These are phyloP conservation scores for Penicillium parvum DNA, from an alignment of 495 filamentous ascomycete genomes.

Conservation along the genomic window DNA sequence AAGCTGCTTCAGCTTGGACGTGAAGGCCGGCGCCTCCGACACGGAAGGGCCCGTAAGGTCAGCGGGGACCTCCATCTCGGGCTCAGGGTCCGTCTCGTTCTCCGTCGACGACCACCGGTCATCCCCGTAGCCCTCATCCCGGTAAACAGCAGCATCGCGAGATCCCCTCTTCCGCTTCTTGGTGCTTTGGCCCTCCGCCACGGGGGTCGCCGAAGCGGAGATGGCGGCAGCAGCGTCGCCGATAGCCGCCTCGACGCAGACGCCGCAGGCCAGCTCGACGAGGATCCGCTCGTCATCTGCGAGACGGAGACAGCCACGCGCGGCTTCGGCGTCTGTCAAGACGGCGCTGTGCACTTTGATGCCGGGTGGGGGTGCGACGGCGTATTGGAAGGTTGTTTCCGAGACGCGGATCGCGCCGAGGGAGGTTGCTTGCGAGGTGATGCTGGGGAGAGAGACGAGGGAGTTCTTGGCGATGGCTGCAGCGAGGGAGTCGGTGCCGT, in stretches of 20 bases:
- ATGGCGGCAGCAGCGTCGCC: conserved; percentile 27
- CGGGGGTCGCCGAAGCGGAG: conserved; percentile 12
- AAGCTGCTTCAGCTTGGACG: conserved; percentile 55
- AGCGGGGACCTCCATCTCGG: conserved; percentile 11
- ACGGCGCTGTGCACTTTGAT: conserved; percentile 60
- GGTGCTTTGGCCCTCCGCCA: conserved; percentile 13
- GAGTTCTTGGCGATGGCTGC: conserved; percentile 54
- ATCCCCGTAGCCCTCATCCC: conserved; percentile 41
- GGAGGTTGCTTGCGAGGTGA: conserved; percentile 76
- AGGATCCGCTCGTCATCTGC: conserved; percentile 77
- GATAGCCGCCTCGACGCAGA: conserved; percentile 60
- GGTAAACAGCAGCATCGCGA: conserved; percentile 8
- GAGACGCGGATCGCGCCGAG: conserved; percentile 75
- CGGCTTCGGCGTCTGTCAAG: conserved; percentile 75
- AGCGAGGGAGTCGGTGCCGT: conserved; percentile 70
- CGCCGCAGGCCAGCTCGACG: conserved; percentile 81
- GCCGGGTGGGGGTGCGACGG: conserved; percentile 33
- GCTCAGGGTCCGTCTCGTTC: conserved; percentile 29
- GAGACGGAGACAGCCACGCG: conserved; percentile 66
- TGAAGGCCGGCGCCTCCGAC: conserved; percentile 17
- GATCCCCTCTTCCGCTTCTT: conserved; percentile 37
- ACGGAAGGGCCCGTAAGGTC: no score
- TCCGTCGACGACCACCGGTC: conserved; percentile 35
- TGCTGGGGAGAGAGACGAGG: conserved; percentile 62
- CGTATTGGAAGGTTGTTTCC: conserved; percentile 65